Evolutionary conservation across 1,284 basidiomycete species (phyloP), one percentile per base, ranked within the genome.

Genomic region (Ustilago tritici): DNA sequence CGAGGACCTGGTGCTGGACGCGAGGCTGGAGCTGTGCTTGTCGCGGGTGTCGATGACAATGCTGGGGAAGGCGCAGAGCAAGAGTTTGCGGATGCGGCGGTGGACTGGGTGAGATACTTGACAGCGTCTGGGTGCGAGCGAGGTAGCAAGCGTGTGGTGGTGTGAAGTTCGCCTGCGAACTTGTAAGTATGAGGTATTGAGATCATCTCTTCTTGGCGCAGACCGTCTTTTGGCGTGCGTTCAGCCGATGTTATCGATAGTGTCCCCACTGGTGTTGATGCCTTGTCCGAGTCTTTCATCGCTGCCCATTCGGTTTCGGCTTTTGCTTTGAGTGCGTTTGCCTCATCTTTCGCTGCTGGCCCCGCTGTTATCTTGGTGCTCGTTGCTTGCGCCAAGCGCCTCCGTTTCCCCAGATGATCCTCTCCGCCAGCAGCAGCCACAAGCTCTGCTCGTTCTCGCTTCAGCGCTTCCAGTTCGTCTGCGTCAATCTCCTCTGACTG

Each of bases 61-160:
- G 55, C 9, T 17, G 67, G 31, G 14, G 59, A 15, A 15, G 35
- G 2, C 3, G 58, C 5, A 50, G 47, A 19, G 15, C 47, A 36
- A 46, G 35, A 9, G 41, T 28, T 10, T 19, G 61, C 15, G 19
- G 35, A 23, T 10, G 61, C 19, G 31, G 59, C 12, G 11, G 71
- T 28, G 38, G 55, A 47, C 38, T 65, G 62, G 8, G 68, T 23
- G 58, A 83, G 70, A 46, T 68, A 78, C 49, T 75, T 69, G 54
- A 78, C 55, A 11, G 78, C 76, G 14, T 82, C 80, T 14, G 80
- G 80, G 49, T 81, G 78, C 3, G 80, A 72, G 14, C 70, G 54
- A 12, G 79, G 81, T 3, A 82, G 57, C 1, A 77, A 41, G 14
- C 67, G 69, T 0, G 52, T 64, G 3, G 67, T 60, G 6, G 56